A percentile compares a stretch with the other conserved stretches of the same genome.
Conservation (phyloP, 1,284 basidiomycete genomes). For the Agaricales sp. region DNA sequence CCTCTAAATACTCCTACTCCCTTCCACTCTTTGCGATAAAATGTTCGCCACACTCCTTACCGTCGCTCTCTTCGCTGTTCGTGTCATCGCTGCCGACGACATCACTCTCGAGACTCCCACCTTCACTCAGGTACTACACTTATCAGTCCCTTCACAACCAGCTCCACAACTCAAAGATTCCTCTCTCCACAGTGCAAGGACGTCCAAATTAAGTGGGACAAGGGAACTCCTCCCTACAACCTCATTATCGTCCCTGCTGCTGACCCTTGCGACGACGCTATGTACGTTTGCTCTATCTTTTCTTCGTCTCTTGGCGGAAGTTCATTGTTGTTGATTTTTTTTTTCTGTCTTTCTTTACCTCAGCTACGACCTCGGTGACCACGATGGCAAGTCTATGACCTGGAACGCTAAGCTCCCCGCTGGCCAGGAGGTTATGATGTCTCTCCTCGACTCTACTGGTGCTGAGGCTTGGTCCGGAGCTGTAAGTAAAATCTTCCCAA, state of each 20-base stretch:
- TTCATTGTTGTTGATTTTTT: slow-evolving; percentile 7
- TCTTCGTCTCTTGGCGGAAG: not conserved
- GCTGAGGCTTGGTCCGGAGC: slow-evolving; percentile 55
- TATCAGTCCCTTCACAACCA: not conserved
- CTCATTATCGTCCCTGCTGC: slow-evolving; percentile 40
- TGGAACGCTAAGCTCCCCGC: slow-evolving; percentile 40
- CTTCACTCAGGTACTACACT: slow-evolving; percentile 38
- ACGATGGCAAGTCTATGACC: slow-evolving; percentile 28
- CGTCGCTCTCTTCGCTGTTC: slow-evolving; percentile 50
- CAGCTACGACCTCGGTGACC: slow-evolving; percentile 51
- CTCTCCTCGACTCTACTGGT: slow-evolving; percentile 39
- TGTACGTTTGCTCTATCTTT: slow-evolving; percentile 36
- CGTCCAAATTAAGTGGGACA: slow-evolving; percentile 44
- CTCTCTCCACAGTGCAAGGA: slow-evolving; percentile 38
- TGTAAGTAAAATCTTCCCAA: slow-evolving; percentile 26
- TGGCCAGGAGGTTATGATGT: slow-evolving; percentile 40
- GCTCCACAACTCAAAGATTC: not conserved
- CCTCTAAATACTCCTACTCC: slow-evolving; percentile 17
- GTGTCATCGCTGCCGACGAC: slow-evolving; percentile 43
- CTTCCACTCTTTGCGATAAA: slow-evolving; percentile 11
- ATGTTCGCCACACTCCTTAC: slow-evolving; percentile 76
- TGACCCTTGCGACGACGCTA: slow-evolving; percentile 44
- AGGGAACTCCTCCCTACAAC: slow-evolving; percentile 41
- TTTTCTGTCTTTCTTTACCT: slow-evolving; percentile 13
- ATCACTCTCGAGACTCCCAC: slow-evolving; percentile 41